These are phyloP conservation scores for Ambrosiella xylebori DNA, from an alignment of 2,329 filamentous ascomycete species.

Conservation along the genomic window DNA sequence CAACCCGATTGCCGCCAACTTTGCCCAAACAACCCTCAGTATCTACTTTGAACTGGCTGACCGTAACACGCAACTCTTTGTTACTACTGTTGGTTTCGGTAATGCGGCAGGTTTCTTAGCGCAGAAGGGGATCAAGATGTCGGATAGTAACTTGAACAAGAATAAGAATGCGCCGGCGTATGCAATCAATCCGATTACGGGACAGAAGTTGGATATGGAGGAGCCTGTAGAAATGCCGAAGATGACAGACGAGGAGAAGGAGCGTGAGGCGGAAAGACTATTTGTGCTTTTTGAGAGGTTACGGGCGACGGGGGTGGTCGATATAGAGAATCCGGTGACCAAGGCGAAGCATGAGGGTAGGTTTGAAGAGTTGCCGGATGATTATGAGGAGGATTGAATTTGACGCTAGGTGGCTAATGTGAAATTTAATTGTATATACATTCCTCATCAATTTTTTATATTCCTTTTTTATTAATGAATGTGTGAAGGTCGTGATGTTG, in stretches of 20 bases:
- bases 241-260: conserved; percentile 86
- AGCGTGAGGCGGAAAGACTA: conserved; percentile 72
- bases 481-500: no score
- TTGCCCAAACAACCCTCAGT: conserved; percentile 58
- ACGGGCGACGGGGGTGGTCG: conserved; percentile 56
- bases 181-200: conserved; percentile 68
- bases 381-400: conserved; percentile 9
- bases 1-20: conserved; percentile 50
- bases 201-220: conserved; percentile 60
- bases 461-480: no score
- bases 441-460: no score
- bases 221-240: conserved; percentile 37
- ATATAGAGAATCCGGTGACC: conserved; percentile 64
- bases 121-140: conserved; percentile 26
- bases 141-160: conserved; percentile 11
- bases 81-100: conserved; percentile 86
- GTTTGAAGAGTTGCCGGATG: conserved; percentile 43
- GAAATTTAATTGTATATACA: neutral
- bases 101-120: conserved; percentile 79
- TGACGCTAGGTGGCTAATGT: neutral
- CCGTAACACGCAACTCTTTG: conserved; percentile 61
- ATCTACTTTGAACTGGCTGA: conserved; percentile 79
- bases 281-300: conserved; percentile 80
- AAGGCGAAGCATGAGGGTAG: conserved; percentile 51
- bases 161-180: conserved; percentile 20